These are phyloP conservation scores for Oryza meridionalis DNA, from an alignment of 176 grass and related monocot genomes.

Conservation along the genomic window DNA sequence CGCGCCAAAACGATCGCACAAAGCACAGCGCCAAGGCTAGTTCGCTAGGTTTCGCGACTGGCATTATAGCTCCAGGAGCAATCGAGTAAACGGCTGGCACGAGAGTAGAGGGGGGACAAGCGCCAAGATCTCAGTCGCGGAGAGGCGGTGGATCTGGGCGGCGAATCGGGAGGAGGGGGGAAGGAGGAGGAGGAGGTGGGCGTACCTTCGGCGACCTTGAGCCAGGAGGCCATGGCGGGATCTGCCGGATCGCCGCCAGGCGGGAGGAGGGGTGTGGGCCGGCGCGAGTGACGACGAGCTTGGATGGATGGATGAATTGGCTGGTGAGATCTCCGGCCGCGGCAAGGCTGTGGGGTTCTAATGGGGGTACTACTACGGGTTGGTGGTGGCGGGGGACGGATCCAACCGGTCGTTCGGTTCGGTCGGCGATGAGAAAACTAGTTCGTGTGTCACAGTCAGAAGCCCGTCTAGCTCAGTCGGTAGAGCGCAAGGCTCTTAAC, in stretches of 20 bases:
- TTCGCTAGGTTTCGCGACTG: constrained; percentile 2
- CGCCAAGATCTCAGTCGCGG: constrained; percentile 30
- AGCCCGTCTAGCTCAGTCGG: constrained; percentile 11
- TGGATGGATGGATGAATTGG: constrained; percentile 25
- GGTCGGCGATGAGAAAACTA: too few relatives aligned
- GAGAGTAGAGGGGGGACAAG: not conserved
- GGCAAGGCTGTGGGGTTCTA: constrained; percentile 17
- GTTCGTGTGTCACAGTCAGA: too few relatives aligned
- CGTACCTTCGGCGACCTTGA: constrained; percentile 99
- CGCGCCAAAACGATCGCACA: constrained; percentile 30
- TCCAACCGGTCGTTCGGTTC: not conserved
- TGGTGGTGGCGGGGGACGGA: constrained; percentile 14
- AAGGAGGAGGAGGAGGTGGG: constrained; percentile 11
- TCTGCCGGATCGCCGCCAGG: constrained; percentile 21
- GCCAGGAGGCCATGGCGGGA: constrained; percentile 90
- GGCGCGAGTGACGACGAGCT: constrained; percentile 33
- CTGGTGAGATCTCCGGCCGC: constrained; percentile 47
- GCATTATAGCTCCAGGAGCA: constrained; percentile 1
- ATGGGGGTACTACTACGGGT: not conserved
- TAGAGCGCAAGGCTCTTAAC: constrained; percentile 29
- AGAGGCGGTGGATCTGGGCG: constrained; percentile 36
- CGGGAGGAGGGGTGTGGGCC: constrained; percentile 29
- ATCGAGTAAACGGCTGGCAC: not conserved
- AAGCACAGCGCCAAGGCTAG: constrained; percentile 7
- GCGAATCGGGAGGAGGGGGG: constrained; percentile 24